A percentile compares a stretch with the other conserved stretches of the same genome.
Conservation (phyloP, 306 rosid species). For the Vigna nakashimae region DNA sequence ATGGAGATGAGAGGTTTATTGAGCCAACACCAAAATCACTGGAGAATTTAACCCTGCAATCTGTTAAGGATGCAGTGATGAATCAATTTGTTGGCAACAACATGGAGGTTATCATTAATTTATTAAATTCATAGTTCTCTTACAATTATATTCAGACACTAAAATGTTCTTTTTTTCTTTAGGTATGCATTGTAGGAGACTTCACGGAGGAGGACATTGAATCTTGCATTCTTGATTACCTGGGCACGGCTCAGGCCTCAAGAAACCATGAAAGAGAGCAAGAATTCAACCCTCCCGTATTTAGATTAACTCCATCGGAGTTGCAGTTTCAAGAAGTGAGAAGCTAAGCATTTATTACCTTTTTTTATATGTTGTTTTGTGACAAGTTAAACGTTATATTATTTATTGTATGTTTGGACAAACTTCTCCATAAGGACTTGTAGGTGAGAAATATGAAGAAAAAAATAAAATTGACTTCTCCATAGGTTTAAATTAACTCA, state of each 20-base stretch:
- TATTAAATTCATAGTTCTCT: constrained; percentile 34
- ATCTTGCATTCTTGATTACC: constrained; percentile 93
- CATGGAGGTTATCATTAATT: constrained; percentile 73
- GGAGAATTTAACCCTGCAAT: constrained; percentile 82
- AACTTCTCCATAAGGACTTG: no score
- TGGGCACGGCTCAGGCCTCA: constrained; percentile 81
- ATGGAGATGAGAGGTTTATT: constrained; percentile 92
- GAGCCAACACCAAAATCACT: constrained; percentile 94
- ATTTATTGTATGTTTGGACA: no score
- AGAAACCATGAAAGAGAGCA: constrained; percentile 46
- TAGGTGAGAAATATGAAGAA: no score
- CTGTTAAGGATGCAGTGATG: constrained; percentile 93
- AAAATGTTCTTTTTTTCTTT: constrained; percentile 23
- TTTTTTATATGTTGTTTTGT: constrained; percentile 16
- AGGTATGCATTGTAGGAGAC: constrained; percentile 96
- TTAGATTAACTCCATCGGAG: constrained; percentile 76
- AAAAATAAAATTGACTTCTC: no score
- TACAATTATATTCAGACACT: constrained; percentile 16
- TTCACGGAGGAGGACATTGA: constrained; percentile 90
- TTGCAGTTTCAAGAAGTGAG: constrained; percentile 94
- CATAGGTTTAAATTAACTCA: no score
- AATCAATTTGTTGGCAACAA: constrained; percentile 88
- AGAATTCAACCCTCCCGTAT: constrained; percentile 64
- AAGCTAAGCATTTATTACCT: constrained; percentile 38
- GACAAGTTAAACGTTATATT: constrained; percentile 8